phyloP scores from a whole-genome alignment of 176 grass and related monocot genomes.

The bread wheat (Triticum aestivum) region IWGSC_CS_RefSeq_v2.1 NC_057800.1:492539265-492539764 shows the following conservation, averaged over 20 bases:
- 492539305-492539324: not conserved
- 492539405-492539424: not conserved
- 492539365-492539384: not conserved
- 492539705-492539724: constrained; percentile 78
- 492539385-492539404: not conserved
- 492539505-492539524: constrained; percentile 55
- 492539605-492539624: constrained; percentile 39
- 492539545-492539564: constrained; percentile 95
- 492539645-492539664: not conserved
- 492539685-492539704: constrained; percentile 50
- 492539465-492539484: constrained; percentile 65
- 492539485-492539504: constrained; percentile 53
- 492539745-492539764: constrained; percentile 62
- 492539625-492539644: constrained; percentile 30
- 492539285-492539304: constrained; percentile 1
- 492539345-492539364: constrained; percentile 1
- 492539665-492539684: constrained; percentile 19
- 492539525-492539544: constrained; percentile 96
- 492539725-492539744: constrained; percentile 79
- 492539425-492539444: not conserved
- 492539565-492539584: constrained; percentile 49
- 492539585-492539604: constrained; percentile 39
- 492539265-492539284: not conserved
- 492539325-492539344: not conserved
- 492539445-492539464: constrained; percentile 26